Conservation (phyloP, 495 filamentous ascomycete species). For the Trichoderma erinaceum region DNA sequence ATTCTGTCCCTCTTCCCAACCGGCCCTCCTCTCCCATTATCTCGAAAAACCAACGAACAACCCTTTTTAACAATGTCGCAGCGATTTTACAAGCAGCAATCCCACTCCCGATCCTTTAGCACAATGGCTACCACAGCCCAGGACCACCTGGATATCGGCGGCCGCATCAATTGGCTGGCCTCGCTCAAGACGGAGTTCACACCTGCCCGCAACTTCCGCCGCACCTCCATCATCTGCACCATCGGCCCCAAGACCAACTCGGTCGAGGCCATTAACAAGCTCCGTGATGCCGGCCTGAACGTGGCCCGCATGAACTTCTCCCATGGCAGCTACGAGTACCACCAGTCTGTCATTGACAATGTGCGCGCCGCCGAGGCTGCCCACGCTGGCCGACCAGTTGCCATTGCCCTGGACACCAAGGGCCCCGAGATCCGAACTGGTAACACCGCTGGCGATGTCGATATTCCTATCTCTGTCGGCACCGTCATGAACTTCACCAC, state of each 20-base stretch:
- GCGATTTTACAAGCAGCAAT: conserved; percentile 19
- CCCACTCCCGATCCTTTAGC: conserved; percentile 21
- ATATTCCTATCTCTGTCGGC: conserved; percentile 80
- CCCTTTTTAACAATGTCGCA: conserved; percentile 17
- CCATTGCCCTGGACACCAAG: conserved; percentile 98
- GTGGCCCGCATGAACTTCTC: conserved; percentile 99
- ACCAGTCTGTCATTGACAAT: conserved; percentile 89
- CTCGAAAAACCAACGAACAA: background rate
- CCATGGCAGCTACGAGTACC: conserved; percentile 80
- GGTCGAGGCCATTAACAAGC: conserved; percentile 87
- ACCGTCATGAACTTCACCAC: conserved; percentile 89
- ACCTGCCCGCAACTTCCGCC: conserved; percentile 79
- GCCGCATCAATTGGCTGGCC: conserved; percentile 90
- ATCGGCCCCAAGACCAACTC: conserved; percentile 99
- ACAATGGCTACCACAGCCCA: conserved; percentile 60
- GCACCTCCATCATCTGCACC: conserved; percentile 97
- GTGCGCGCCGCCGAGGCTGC: conserved; percentile 72
- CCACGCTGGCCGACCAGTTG: conserved; percentile 75
- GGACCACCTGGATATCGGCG: conserved; percentile 70
- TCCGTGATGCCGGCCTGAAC: conserved; percentile 85
- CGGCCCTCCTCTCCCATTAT: conserved; percentile 27
- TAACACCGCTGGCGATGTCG: conserved; percentile 76
- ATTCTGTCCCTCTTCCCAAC: background rate
- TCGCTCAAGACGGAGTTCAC: conserved; percentile 67
- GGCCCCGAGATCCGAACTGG: conserved; percentile 97